Conservation (phyloP, 2,329 filamentous ascomycete genomes). For the Thermoascus crustaceus region DNA sequence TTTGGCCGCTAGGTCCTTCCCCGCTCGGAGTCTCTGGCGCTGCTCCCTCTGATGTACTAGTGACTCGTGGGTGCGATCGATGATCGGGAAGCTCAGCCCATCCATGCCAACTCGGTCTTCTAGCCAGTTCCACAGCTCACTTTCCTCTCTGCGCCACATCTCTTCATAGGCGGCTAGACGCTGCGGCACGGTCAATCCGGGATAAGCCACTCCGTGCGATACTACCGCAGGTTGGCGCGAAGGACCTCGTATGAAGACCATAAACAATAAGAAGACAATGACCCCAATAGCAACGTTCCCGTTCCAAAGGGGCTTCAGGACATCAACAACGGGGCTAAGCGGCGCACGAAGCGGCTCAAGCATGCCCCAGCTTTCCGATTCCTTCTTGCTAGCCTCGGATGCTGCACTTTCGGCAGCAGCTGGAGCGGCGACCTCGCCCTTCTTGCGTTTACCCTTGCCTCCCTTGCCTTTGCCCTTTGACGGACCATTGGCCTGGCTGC, state of each 20-base stretch:
- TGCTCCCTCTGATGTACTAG: slow-evolving; percentile 34
- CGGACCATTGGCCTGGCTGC: slow-evolving; percentile 44
- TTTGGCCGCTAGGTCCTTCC: slow-evolving; percentile 46
- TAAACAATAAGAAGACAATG: slow-evolving; percentile 62
- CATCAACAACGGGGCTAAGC: slow-evolving; percentile 60
- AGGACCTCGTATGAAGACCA: slow-evolving; percentile 58
- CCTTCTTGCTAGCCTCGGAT: slow-evolving; percentile 29
- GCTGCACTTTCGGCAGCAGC: slow-evolving; percentile 37
- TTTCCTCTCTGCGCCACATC: slow-evolving; percentile 83
- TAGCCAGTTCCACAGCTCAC: slow-evolving; percentile 85
- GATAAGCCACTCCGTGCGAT: slow-evolving; percentile 29
- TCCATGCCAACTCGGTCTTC: slow-evolving; percentile 77
- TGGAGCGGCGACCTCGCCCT: slow-evolving; percentile 42
- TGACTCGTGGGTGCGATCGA: slow-evolving; percentile 23
- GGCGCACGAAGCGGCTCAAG: slow-evolving; percentile 69
- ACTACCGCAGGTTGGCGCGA: slow-evolving; percentile 27
- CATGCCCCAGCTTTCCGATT: slow-evolving; percentile 60
- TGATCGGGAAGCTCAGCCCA: slow-evolving; percentile 33
- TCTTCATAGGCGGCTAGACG: slow-evolving; percentile 81
- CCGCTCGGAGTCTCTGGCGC: slow-evolving; percentile 24
- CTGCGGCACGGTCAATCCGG: slow-evolving; percentile 46
- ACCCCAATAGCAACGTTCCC: slow-evolving; percentile 71
- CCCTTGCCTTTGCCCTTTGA: slow-evolving; percentile 44
- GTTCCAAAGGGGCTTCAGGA: slow-evolving; percentile 62
- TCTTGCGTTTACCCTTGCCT: slow-evolving; percentile 53